A percentile compares a stretch with the other conserved stretches of the same genome.
Evolutionary conservation across 371 early-diverging fungal genomes (phyloP).

Genomic region (Syncephalastrum monosporum): DNA sequence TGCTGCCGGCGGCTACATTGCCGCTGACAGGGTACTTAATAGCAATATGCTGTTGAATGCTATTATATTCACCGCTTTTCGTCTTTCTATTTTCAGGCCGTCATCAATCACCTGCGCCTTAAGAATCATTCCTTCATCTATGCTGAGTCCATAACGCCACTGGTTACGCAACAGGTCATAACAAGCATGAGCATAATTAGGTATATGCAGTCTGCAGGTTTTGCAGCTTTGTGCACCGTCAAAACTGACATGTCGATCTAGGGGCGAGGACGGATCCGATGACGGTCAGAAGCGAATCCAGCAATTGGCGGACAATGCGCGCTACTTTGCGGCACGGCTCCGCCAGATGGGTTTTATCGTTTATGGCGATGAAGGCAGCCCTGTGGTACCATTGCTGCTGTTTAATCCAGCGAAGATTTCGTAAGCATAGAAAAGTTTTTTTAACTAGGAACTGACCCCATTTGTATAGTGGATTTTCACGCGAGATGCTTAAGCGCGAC

Average conservation of each 20-base stretch:
- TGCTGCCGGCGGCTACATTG: slow-evolving; percentile 98
- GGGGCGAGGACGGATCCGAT: slow-evolving; percentile 83
- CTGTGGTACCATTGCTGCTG: slow-evolving; percentile 97
- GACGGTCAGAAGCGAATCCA: slow-evolving; percentile 85
- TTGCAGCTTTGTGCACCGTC: not conserved
- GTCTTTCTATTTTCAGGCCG: slow-evolving; percentile 32
- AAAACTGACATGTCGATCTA: slow-evolving; percentile 12
- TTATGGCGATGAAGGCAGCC: slow-evolving; percentile 91
- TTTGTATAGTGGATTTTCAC: slow-evolving; percentile 79
- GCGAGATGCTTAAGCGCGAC: slow-evolving; percentile 87
- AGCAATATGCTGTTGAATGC: not conserved
- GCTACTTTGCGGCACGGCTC: slow-evolving; percentile 83
- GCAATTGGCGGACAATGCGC: slow-evolving; percentile 84
- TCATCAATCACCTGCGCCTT: slow-evolving; percentile 87
- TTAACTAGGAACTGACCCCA: not conserved
- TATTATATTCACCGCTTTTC: not conserved
- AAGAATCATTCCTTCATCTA: slow-evolving; percentile 84
- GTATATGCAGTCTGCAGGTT: slow-evolving; percentile 8
- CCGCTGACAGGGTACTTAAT: slow-evolving; percentile 53
- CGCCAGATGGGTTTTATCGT: slow-evolving; percentile 94
- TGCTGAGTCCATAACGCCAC: slow-evolving; percentile 93
- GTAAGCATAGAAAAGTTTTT: slow-evolving; percentile 23
- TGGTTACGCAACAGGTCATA: slow-evolving; percentile 92
- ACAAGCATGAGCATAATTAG: slow-evolving; percentile 85
- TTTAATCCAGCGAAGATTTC: slow-evolving; percentile 98